These are phyloP conservation scores for Yarrowia divulgata DNA, from an alignment of 805 yeast genomes.

Conservation along the genomic window DNA sequence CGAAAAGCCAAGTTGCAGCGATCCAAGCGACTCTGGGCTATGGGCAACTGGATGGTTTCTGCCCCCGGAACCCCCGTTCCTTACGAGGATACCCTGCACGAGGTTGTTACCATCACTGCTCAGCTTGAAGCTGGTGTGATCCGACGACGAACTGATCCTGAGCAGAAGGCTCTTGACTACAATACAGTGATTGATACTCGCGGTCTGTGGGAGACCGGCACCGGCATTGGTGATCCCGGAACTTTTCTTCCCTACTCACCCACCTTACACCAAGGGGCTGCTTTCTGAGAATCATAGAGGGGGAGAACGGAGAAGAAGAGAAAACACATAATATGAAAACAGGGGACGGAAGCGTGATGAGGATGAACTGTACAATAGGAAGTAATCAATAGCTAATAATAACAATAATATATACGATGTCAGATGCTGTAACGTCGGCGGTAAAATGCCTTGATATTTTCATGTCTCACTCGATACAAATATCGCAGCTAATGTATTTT, in stretches of 20 bases:
- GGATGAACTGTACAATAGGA: slow-evolving; percentile 23
- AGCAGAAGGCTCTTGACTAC: slow-evolving; percentile 30
- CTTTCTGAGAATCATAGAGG: neutral
- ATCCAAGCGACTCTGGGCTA: slow-evolving; percentile 33
- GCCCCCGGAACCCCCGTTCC: slow-evolving; percentile 30
- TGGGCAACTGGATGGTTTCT: slow-evolving; percentile 39
- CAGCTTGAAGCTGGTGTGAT: slow-evolving; percentile 26
- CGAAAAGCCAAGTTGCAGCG: slow-evolving; percentile 11
- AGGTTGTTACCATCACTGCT: slow-evolving; percentile 30
- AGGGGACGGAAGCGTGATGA: neutral
- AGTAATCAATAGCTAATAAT: slow-evolving; percentile 13
- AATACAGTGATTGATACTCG: slow-evolving; percentile 31
- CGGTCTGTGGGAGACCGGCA: slow-evolving; percentile 28
- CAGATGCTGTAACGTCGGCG: neutral
- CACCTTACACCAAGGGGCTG: slow-evolving; percentile 22
- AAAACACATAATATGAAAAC: neutral
- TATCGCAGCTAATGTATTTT: too few species aligned
- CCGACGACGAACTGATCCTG: slow-evolving; percentile 18
- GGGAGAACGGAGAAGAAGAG: neutral
- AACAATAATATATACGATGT: neutral
- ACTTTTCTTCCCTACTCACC: slow-evolving; percentile 27
- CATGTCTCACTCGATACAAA: too few species aligned
- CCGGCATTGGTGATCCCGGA: slow-evolving; percentile 24
- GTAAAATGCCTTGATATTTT: too few species aligned
- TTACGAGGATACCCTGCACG: slow-evolving; percentile 29